A percentile compares a stretch with the other conserved stretches of the same genome.
Evolutionary conservation across 208 protist genomes (phyloP).

Genomic region (Acanthamoeba rhysodes): DNA sequence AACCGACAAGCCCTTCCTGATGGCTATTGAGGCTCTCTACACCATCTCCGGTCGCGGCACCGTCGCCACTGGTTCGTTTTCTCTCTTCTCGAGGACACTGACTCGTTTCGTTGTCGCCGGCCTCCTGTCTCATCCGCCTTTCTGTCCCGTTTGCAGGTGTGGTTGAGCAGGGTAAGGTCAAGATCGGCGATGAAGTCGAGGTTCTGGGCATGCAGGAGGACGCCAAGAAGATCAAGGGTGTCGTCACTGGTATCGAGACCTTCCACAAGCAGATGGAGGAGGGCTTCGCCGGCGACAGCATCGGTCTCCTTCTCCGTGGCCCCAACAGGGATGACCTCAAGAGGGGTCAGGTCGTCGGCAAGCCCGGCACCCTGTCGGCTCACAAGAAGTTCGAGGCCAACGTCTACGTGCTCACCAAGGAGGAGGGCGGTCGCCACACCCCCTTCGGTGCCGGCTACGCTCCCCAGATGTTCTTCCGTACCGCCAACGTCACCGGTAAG

Average conservation of each 20-base stretch:
- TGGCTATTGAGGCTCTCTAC: constrained; percentile 94
- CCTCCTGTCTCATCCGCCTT: neutral
- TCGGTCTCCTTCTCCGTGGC: constrained; percentile 96
- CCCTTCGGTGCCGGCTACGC: constrained; percentile 98
- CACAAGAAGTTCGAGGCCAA: constrained; percentile 96
- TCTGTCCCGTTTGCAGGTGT: constrained; percentile 5
- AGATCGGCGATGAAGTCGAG: constrained; percentile 97
- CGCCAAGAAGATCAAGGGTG: constrained; percentile 89
- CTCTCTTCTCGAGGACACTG: neutral
- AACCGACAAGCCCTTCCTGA: constrained; percentile 98
- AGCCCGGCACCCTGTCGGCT: constrained; percentile 95
- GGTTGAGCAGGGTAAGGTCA: constrained; percentile 96
- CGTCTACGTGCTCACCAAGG: constrained; percentile 98
- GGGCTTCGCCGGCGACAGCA: constrained; percentile 98
- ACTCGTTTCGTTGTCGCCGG: neutral
- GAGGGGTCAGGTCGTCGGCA: constrained; percentile 95
- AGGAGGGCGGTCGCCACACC: constrained; percentile 99
- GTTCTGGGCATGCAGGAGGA: constrained; percentile 95
- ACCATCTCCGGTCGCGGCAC: constrained; percentile 95
- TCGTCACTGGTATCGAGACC: constrained; percentile 97
- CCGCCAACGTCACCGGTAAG: constrained; percentile 98
- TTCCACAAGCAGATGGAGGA: constrained; percentile 97
- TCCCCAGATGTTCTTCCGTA: constrained; percentile 99
- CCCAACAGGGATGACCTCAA: constrained; percentile 97
- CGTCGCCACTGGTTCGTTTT: constrained; percentile 95